Conservation (phyloP, 1,139 yeast genomes). For the Starmera stellimalicola region DNA sequence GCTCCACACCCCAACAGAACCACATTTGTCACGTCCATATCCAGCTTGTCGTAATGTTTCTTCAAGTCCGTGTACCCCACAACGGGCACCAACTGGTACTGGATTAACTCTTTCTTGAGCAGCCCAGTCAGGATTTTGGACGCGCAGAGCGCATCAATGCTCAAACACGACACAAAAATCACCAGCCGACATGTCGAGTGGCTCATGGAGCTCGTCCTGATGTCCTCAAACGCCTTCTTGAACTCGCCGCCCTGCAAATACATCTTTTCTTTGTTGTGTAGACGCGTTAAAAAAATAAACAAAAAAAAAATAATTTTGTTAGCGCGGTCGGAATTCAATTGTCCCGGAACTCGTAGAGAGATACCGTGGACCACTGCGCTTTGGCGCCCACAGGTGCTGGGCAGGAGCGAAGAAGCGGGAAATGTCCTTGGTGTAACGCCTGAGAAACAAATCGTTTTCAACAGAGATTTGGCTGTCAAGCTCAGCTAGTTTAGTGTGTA, state of each 20-base stretch:
- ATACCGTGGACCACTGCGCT: neutral
- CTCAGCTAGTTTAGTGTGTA: no score
- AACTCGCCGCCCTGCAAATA: constrained; percentile 55
- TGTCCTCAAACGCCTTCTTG: constrained; percentile 47
- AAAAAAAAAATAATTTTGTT: neutral
- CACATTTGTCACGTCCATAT: constrained; percentile 69
- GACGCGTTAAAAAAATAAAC: neutral
- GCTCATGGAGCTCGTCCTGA: constrained; percentile 56
- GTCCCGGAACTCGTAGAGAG: neutral
- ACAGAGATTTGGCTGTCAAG: no score
- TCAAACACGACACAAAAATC: constrained; percentile 82
- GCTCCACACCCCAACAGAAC: constrained; percentile 93
- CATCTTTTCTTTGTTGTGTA: constrained; percentile 34
- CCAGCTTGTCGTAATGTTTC: constrained; percentile 52
- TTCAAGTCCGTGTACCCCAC: constrained; percentile 82
- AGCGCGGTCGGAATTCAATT: neutral
- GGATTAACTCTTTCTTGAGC: constrained; percentile 73
- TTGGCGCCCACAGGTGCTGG: no score
- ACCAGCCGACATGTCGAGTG: constrained; percentile 88
- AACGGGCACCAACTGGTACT: constrained; percentile 87
- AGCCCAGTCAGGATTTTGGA: constrained; percentile 65
- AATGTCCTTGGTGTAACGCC: no score
- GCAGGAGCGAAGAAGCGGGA: no score
- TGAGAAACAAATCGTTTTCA: no score
- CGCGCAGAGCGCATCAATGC: constrained; percentile 88